Percentiles rank a stretch among this genome's conserved stretches.
Evolutionary conservation across 2,329 filamentous ascomycete species (phyloP).

Genomic region (Beauveria brongniartii): DNA sequence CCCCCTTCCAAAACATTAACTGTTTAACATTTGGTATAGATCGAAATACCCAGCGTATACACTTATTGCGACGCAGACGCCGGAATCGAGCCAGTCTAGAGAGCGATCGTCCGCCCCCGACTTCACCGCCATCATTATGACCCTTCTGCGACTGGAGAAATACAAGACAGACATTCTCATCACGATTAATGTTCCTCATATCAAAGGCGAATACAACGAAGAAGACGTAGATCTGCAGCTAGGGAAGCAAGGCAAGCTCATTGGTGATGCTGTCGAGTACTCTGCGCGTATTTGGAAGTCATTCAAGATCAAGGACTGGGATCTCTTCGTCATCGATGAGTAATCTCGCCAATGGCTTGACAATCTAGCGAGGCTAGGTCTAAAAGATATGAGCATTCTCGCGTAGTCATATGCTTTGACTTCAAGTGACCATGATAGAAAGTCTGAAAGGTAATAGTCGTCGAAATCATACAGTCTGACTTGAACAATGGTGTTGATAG

Average conservation of each 20-base stretch:
- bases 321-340: constrained; percentile 47
- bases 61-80: constrained; percentile 58
- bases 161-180: constrained; percentile 75
- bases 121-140: constrained; percentile 69
- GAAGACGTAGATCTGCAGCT: constrained; percentile 61
- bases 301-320: constrained; percentile 75
- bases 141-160: constrained; percentile 67
- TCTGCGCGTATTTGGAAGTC: constrained; percentile 60
- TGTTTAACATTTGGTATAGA: constrained; percentile 24
- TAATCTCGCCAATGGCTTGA: not conserved
- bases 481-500: constrained; percentile 6
- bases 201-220: constrained; percentile 63
- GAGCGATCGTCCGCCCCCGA: constrained; percentile 37
- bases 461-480: not conserved
- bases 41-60: constrained; percentile 54
- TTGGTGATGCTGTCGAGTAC: constrained; percentile 61
- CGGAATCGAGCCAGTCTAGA: constrained; percentile 26
- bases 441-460: not conserved
- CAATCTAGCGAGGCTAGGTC: not conserved
- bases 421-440: not conserved
- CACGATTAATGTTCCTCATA: constrained; percentile 81
- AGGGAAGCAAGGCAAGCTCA: constrained; percentile 57
- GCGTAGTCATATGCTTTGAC: not conserved
- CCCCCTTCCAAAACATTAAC: not conserved
- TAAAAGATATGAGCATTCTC: not conserved